phyloP scores from a whole-genome alignment of 192 early-diverging fungal species.

The Radiomyces spectabilis region DNA sequence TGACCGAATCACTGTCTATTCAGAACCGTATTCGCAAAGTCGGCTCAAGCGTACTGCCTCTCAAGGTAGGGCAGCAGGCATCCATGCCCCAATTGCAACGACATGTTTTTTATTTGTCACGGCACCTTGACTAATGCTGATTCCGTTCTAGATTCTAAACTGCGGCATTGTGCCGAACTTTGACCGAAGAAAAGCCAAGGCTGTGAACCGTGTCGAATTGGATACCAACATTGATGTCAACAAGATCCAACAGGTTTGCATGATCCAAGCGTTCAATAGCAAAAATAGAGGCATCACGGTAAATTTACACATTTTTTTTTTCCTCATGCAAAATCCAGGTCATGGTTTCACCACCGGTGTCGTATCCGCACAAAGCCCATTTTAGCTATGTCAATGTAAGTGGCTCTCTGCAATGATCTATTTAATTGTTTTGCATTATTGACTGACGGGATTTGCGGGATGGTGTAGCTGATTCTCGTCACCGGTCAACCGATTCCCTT shows the following conservation, averaged over 20 bases:
- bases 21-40: slow-evolving; percentile 19
- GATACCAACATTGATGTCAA: slow-evolving; percentile 32
- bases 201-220: slow-evolving; percentile 39
- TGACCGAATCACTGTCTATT: not conserved
- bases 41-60: slow-evolving; percentile 12
- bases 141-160: slow-evolving; percentile 29
- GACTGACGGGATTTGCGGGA: not conserved
- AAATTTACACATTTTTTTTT: not conserved
- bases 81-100: no score
- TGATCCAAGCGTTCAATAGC: not conserved
- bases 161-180: slow-evolving; percentile 38
- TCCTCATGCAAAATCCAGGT: slow-evolving; percentile 3
- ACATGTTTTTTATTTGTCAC: no score
- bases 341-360: slow-evolving; percentile 44
- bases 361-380: slow-evolving; percentile 41
- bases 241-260: slow-evolving; percentile 28
- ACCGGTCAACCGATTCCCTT: slow-evolving; percentile 35
- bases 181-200: slow-evolving; percentile 28
- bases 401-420: not conserved
- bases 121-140: no score
- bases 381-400: slow-evolving; percentile 49
- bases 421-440: not conserved
- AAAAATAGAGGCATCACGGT: no score
- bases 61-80: no score
- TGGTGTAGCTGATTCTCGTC: slow-evolving; percentile 33